Evolutionary conservation across 2,329 filamentous ascomycete genomes (phyloP).

Genomic region (Fusarium buxicola): DNA sequence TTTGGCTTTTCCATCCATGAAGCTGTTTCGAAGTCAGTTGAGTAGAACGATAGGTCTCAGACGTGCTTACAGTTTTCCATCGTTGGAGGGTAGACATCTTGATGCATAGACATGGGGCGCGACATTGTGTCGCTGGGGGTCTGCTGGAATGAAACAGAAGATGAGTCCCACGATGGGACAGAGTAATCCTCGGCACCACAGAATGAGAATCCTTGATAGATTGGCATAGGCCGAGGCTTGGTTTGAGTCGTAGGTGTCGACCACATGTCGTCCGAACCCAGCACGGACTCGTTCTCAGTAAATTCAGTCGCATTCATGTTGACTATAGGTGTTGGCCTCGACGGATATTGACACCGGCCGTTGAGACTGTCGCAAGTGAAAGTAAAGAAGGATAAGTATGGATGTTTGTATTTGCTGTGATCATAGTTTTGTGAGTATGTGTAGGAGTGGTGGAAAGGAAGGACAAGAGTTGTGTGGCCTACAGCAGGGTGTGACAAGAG

Average conservation of each 20-base stretch:
- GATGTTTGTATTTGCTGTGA: slow-evolving; percentile 49
- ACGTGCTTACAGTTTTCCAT: slow-evolving; percentile 61
- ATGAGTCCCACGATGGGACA: slow-evolving; percentile 68
- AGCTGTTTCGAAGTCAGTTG: slow-evolving; percentile 41
- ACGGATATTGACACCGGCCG: slow-evolving; percentile 60
- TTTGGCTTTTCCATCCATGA: slow-evolving; percentile 66
- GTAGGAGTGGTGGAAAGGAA: slow-evolving; percentile 39
- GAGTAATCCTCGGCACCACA: slow-evolving; percentile 66
- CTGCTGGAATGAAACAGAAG: slow-evolving; percentile 63
- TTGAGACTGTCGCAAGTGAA: slow-evolving; percentile 57
- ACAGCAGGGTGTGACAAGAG: slow-evolving; percentile 64
- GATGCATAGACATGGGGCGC: slow-evolving; percentile 67
- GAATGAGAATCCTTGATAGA: slow-evolving; percentile 72
- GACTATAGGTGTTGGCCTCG: slow-evolving; percentile 54
- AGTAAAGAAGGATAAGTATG: slow-evolving; percentile 62
- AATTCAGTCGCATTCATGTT: slow-evolving; percentile 64
- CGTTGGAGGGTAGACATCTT: slow-evolving; percentile 65
- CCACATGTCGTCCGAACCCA: slow-evolving; percentile 62
- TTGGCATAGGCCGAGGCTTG: slow-evolving; percentile 67
- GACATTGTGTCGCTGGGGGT: slow-evolving; percentile 64
- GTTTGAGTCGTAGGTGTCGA: slow-evolving; percentile 65
- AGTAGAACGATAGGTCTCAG: neutral
- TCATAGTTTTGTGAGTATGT: slow-evolving; percentile 41
- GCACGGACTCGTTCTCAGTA: slow-evolving; percentile 61
- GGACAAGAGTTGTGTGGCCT: slow-evolving; percentile 51